Evolutionary conservation across 2,329 filamentous ascomycete genomes (phyloP).

Genomic region (Pestalotiopsis sp.): DNA sequence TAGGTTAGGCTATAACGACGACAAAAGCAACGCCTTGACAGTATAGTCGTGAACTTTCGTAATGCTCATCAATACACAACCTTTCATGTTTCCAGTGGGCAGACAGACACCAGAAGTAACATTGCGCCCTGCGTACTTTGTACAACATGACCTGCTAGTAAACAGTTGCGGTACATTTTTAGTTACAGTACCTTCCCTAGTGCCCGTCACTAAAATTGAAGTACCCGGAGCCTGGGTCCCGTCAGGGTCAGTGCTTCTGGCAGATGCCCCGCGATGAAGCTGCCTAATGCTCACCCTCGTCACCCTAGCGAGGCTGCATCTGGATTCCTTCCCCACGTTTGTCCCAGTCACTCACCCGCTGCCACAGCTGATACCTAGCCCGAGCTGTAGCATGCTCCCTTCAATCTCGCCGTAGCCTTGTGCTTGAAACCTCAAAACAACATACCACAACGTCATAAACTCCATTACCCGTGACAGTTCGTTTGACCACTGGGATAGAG

Average conservation of each 20-base stretch:
- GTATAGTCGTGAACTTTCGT: too few relatives aligned
- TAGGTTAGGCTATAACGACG: too few relatives aligned
- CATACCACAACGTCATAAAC: neutral
- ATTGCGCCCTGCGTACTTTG: neutral
- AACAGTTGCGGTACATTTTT: neutral
- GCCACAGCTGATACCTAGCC: neutral
- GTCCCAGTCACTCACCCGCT: neutral
- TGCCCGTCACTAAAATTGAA: neutral
- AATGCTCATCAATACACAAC: too few relatives aligned
- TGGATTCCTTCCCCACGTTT: constrained; percentile 3
- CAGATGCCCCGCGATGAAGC: neutral
- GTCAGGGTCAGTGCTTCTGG: neutral
- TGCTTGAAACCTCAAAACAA: neutral
- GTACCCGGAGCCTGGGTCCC: neutral
- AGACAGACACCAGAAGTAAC: neutral
- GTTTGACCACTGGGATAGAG: neutral
- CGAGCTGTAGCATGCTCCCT: neutral
- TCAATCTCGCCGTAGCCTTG: neutral
- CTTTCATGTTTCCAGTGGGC: too few relatives aligned
- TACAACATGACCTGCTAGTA: neutral
- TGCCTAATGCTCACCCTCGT: neutral
- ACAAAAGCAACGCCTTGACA: too few relatives aligned
- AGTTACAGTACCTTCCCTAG: neutral
- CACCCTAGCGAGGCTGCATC: constrained; percentile 1
- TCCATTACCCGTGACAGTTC: neutral